Evolutionary conservation across 257 asterid genomes (phyloP).

Genomic region (Pogostemon cablin): DNA sequence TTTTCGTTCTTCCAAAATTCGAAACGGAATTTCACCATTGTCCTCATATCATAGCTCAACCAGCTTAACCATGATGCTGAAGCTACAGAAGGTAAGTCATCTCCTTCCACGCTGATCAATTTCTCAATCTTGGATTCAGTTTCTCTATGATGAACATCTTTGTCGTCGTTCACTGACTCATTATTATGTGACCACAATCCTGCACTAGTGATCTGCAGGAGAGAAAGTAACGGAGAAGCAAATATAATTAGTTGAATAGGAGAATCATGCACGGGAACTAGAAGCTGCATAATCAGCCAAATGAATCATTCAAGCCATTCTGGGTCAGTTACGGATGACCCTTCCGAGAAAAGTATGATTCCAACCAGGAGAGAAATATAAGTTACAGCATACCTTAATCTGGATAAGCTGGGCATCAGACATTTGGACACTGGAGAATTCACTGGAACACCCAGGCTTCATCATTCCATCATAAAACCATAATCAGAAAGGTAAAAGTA

Average conservation of each 20-base stretch:
- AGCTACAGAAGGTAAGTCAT: constrained; percentile 45
- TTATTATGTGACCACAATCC: constrained; percentile 79
- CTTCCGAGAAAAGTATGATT: constrained; percentile 2
- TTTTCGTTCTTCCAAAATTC: constrained; percentile 51
- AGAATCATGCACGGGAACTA: not conserved
- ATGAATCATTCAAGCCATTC: constrained; percentile 6
- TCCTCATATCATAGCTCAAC: constrained; percentile 57
- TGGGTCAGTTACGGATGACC: constrained; percentile 8
- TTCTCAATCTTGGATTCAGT: constrained; percentile 37
- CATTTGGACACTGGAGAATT: constrained; percentile 62
- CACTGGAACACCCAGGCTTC: constrained; percentile 98
- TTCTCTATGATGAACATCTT: constrained; percentile 36
- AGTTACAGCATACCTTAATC: constrained; percentile 60
- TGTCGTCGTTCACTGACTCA: constrained; percentile 42
- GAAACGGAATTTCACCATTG: constrained; percentile 46
- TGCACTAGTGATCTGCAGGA: constrained; percentile 79
- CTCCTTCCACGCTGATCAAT: constrained; percentile 46
- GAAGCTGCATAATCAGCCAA: constrained; percentile 19
- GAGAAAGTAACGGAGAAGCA: constrained; percentile 26
- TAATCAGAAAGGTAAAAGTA: constrained; percentile 16
- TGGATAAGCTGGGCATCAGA: constrained; percentile 81
- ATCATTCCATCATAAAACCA: constrained; percentile 24
- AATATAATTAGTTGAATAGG: constrained; percentile 18
- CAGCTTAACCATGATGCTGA: constrained; percentile 68
- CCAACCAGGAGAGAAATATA: constrained; percentile 5